Conservation (phyloP, 2,329 filamentous ascomycete species). For the Fragosphaeria purpurea region DNA sequence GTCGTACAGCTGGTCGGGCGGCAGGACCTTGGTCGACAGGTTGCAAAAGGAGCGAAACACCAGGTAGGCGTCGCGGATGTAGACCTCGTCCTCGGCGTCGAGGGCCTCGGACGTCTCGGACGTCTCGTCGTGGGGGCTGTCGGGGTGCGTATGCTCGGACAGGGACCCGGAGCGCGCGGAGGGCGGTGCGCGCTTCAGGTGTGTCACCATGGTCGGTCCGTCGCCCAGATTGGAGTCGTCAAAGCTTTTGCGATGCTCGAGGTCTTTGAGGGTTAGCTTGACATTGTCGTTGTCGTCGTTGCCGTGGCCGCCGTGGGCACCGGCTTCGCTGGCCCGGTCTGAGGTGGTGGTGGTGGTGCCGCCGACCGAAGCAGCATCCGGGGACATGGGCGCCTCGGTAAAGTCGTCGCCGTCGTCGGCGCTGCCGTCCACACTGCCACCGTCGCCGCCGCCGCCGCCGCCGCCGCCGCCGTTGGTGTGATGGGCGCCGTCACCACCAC, state of each 20-base stretch:
- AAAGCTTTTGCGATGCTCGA: slow-evolving; percentile 59
- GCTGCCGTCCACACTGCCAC: slow-evolving; percentile 19
- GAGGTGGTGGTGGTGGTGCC: slow-evolving; percentile 21
- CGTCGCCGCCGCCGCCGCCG: slow-evolving; percentile 14
- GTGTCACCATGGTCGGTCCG: slow-evolving; percentile 57
- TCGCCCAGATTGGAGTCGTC: slow-evolving; percentile 58
- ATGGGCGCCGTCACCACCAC: slow-evolving; percentile 23
- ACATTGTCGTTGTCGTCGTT: slow-evolving; percentile 16
- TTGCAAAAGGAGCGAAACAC: slow-evolving; percentile 98
- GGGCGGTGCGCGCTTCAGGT: slow-evolving; percentile 37
- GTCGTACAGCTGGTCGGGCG: slow-evolving; percentile 86
- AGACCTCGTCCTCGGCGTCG: slow-evolving; percentile 82
- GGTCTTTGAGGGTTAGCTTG: slow-evolving; percentile 57
- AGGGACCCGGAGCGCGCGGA: slow-evolving; percentile 31
- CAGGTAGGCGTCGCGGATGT: slow-evolving; percentile 92
- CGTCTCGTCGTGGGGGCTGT: slow-evolving; percentile 44
- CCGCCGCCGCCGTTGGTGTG: slow-evolving; percentile 19
- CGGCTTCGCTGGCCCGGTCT: slow-evolving; percentile 11
- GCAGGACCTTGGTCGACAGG: slow-evolving; percentile 82
- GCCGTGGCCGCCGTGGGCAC: slow-evolving; percentile 15
- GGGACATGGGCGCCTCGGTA: slow-evolving; percentile 10
- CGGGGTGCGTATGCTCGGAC: slow-evolving; percentile 45
- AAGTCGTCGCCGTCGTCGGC: slow-evolving; percentile 32
- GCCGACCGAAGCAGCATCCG: slow-evolving; percentile 21
- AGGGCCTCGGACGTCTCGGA: slow-evolving; percentile 37